These are phyloP conservation scores for Coemansia javaensis DNA, from an alignment of 192 early-diverging fungal species.

Conservation along the genomic window DNA sequence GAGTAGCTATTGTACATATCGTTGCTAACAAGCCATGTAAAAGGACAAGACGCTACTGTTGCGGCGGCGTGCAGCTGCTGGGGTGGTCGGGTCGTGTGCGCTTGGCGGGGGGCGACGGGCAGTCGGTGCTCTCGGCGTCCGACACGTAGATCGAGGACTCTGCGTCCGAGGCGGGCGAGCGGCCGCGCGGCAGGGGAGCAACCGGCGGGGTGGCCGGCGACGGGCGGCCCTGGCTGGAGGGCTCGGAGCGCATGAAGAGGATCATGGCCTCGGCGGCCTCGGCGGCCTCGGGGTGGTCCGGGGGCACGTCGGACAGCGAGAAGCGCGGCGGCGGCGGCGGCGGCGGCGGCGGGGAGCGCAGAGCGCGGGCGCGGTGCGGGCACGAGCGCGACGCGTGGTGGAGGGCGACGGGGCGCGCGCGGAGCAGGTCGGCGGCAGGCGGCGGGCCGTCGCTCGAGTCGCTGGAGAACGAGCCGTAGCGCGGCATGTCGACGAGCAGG, in stretches of 20 bases:
- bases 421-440: neutral
- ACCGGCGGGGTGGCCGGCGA: conserved; percentile 1
- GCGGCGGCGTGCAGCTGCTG: no score
- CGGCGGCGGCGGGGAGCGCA: neutral
- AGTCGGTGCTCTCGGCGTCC: neutral
- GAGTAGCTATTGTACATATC: no score
- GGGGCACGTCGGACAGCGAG: conserved; percentile 1
- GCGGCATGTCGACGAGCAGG: conserved; percentile 12
- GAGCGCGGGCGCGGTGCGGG: conserved; percentile 11
- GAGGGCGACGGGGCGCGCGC: conserved; percentile 1
- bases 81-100: no score
- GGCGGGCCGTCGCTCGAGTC: neutral
- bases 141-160: neutral
- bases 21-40: no score
- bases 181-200: neutral
- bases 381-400: conserved; percentile 17
- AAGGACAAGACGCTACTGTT: no score
- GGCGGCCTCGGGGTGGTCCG: conserved; percentile 11
- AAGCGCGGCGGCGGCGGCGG: conserved; percentile 7
- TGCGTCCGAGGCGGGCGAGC: neutral
- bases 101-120: neutral
- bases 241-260: conserved; percentile 30
- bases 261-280: conserved; percentile 45
- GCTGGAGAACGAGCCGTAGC: conserved; percentile 5
- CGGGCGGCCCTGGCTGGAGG: conserved; percentile 15